A percentile compares a stretch with the other conserved stretches of the same genome.
These are phyloP conservation scores for Metschnikowia shivogae DNA, from an alignment of 805 yeast genomes.

Conservation along the genomic window DNA sequence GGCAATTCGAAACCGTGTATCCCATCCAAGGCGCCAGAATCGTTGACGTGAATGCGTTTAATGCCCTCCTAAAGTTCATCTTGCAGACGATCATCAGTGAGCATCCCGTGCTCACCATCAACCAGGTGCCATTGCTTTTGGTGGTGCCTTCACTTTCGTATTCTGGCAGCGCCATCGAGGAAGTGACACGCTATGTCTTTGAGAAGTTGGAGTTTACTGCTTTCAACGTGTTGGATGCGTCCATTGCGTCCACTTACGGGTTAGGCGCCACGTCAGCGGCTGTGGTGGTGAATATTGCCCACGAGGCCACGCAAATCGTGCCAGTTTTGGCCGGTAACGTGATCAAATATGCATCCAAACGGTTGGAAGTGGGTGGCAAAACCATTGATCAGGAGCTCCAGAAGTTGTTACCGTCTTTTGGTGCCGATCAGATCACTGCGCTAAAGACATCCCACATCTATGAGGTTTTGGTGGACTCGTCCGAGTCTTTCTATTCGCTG, in stretches of 20 bases:
- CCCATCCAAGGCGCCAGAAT: slow-evolving; percentile 69
- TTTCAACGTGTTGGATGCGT: slow-evolving; percentile 61
- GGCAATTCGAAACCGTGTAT: slow-evolving; percentile 41
- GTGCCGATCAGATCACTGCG: slow-evolving; percentile 58
- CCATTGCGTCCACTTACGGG: slow-evolving; percentile 72
- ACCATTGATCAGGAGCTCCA: slow-evolving; percentile 53
- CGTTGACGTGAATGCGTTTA: slow-evolving; percentile 64
- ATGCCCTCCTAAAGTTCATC: slow-evolving; percentile 50
- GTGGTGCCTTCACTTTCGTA: slow-evolving; percentile 60
- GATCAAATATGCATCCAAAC: slow-evolving; percentile 49
- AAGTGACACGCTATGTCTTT: slow-evolving; percentile 67
- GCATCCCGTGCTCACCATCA: slow-evolving; percentile 46
- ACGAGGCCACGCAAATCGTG: slow-evolving; percentile 66
- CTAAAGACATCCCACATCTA: slow-evolving; percentile 72
- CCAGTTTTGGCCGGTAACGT: slow-evolving; percentile 76
- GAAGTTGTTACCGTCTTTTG: slow-evolving; percentile 54
- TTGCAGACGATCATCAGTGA: slow-evolving; percentile 36
- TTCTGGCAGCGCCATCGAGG: slow-evolving; percentile 65
- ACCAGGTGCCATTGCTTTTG: slow-evolving; percentile 68
- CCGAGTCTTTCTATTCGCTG: slow-evolving; percentile 57
- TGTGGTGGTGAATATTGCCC: slow-evolving; percentile 77
- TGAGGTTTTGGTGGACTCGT: slow-evolving; percentile 74
- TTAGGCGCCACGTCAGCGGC: slow-evolving; percentile 62
- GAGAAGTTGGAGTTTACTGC: slow-evolving; percentile 71
- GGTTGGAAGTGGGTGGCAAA: slow-evolving; percentile 60